Base-by-base conservation (phyloP, 1,139 yeast genomes). In the Meyerozyma athensensis region DNA sequence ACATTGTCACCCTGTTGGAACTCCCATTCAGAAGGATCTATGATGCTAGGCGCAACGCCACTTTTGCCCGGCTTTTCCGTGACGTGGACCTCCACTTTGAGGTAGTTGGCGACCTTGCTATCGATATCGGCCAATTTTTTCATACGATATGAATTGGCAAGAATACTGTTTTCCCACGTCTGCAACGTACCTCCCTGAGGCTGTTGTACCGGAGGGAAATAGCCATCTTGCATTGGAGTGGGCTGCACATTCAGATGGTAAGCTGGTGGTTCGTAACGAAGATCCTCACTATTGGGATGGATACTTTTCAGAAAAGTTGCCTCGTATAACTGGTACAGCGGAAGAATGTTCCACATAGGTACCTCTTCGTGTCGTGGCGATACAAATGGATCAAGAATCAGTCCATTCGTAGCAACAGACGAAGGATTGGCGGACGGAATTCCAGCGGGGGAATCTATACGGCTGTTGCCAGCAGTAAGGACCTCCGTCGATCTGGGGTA, bases 291-390 rank as follows among this genome's bases (percentile, higher is more conserved):
- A 31, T 45, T 36, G 2, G 61, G 56, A 30, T 52, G 52, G n/a
- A 61, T 48, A 19, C 47, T 52, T 34, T 56, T 55, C 14, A 58
- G 46, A 43, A 53, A 58, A 12, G 61, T 56, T 20, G 54, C 52
- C 40, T 49, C 58, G 35, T 45, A 54, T 22, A 54, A 53, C 39
- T 54, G 60, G 40, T 55, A 56, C 28, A 57, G 52, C 18, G 61
- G 62, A 8, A 56, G 53, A 17, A 57, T 53, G 41, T 52, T 55
- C 57, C 59, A 55, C 8, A 51, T 43, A 16, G 61, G 60, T 17
- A 54, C 59, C 8, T 58, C 57, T 33, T 58, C 62, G 35, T 47
- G 43, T 1, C 52, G 48, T 2, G 63, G 61, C 13, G 61, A 55
- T 8, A 36, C 33, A 9, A 52, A 20, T n/a, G 48, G 26, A 14